Evolutionary conservation across 2,329 filamentous ascomycete genomes (phyloP).

Genomic region (Penicillium fuscoglaucum): DNA sequence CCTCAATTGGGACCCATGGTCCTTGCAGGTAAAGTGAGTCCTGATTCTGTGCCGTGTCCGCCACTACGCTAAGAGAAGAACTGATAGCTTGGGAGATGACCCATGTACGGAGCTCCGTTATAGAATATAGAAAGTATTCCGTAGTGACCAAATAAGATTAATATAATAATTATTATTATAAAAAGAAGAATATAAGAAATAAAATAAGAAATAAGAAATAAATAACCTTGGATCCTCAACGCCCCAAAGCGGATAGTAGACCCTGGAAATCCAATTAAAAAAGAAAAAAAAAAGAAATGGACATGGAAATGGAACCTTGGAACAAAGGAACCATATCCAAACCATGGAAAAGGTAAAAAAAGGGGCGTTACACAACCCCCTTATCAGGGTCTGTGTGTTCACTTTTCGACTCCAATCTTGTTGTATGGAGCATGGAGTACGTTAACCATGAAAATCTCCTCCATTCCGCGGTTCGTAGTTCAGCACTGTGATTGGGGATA

Average conservation of each 20-base stretch:
- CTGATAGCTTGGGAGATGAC: neutral
- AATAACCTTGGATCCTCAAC: slow-evolving; percentile 16
- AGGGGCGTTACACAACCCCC: slow-evolving; percentile 10
- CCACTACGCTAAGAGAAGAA: slow-evolving; percentile 6
- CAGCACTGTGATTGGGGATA: slow-evolving; percentile 6
- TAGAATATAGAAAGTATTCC: neutral
- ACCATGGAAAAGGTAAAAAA: slow-evolving; percentile 9
- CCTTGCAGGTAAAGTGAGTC: slow-evolving; percentile 5
- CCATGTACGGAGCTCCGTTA: neutral
- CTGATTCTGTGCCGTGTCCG: slow-evolving; percentile 14
- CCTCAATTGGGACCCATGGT: slow-evolving; percentile 11
- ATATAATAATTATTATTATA: neutral
- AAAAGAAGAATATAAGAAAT: neutral
- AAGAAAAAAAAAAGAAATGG: neutral
- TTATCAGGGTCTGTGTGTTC: slow-evolving; percentile 23
- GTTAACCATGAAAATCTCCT: slow-evolving; percentile 3
- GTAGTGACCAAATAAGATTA: neutral
- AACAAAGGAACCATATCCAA: slow-evolving; percentile 1
- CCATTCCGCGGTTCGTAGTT: slow-evolving; percentile 19
- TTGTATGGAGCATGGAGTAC: neutral
- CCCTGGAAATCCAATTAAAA: slow-evolving; percentile 22
- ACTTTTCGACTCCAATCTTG: neutral
- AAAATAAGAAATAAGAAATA: slow-evolving; percentile 11
- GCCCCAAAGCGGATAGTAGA: slow-evolving; percentile 13
- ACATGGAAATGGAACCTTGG: neutral